These are phyloP conservation scores for Monilinia laxa DNA, from an alignment of 2,329 filamentous ascomycete genomes.

Conservation along the genomic window DNA sequence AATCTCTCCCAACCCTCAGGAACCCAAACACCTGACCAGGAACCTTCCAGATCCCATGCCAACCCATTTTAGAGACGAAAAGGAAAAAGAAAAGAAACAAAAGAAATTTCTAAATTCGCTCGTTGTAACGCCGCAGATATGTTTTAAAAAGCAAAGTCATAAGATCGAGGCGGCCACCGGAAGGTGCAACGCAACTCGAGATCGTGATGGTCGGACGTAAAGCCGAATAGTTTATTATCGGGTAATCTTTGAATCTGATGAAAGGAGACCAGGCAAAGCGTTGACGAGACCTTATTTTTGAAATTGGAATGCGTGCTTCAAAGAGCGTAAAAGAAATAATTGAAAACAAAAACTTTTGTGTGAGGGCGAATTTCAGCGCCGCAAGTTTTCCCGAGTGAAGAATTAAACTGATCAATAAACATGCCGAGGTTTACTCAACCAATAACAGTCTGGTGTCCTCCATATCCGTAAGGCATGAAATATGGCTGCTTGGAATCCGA, in stretches of 20 bases:
- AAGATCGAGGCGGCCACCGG: constrained; percentile 42
- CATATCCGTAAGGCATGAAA: constrained; percentile 46
- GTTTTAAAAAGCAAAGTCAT: constrained; percentile 37
- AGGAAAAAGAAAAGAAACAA: constrained; percentile 36
- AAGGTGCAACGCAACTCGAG: constrained; percentile 41
- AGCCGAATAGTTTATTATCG: constrained; percentile 36
- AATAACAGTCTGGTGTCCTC: constrained; percentile 50
- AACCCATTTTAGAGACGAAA: constrained; percentile 39
- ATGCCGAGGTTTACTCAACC: neutral
- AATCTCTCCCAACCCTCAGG: constrained; percentile 37
- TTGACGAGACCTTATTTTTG: constrained; percentile 30
- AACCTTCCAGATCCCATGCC: constrained; percentile 40
- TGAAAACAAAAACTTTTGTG: constrained; percentile 37
- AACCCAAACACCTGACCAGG: constrained; percentile 42
- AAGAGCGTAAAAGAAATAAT: constrained; percentile 27
- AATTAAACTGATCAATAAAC: constrained; percentile 17
- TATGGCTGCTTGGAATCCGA: constrained; percentile 52
- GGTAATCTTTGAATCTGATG: constrained; percentile 30
- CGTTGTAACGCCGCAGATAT: constrained; percentile 39
- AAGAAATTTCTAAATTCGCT: constrained; percentile 38
- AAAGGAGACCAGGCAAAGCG: constrained; percentile 24
- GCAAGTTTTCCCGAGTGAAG: constrained; percentile 28
- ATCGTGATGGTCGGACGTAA: constrained; percentile 36
- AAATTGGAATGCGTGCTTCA: constrained; percentile 38
- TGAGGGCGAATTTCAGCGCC: constrained; percentile 33